Evolutionary conservation across 441 rosid species (phyloP), one percentile per base, ranked within the genome.

Genomic region (Euphorbia schlechtendalii): DNA sequence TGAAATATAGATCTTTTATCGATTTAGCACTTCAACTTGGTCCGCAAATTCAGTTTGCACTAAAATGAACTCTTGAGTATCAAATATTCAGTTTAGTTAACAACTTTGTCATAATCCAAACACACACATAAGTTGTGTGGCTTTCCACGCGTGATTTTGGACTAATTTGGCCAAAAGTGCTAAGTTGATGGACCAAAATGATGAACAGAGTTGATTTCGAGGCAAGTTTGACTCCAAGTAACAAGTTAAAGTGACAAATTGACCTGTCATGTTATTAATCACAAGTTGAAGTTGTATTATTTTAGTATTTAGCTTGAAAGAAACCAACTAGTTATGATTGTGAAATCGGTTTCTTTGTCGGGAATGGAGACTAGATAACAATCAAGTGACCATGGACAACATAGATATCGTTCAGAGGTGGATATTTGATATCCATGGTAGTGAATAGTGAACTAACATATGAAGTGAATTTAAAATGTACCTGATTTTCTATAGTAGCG

Each of bases 401-500:
- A 34, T 24, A 21, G 57, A 54, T 12, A 24, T 54, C 0, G 32
- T 54, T 54, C 6, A 22, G 56, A 8, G 13, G 12, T 20, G 14
- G 27, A 27, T 8, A 28, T 17, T 28, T 18, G 24, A 46, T 48
- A 59, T 67, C 34, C 18, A 32, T 13, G 30, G 51, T n/a, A 40
- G 17, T n/a, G 15, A 34, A 34, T 27, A n/a, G n/a, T n/a, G n/a
- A n/a, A n/a, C 20, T 6, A 60, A 59, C 2, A 40, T 9, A 40
- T 58, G 3, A 32, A 11, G 21, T 28, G 20, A 41, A 28, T 24
- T 34, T 15, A 13, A 30, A 53, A 69, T 49, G 32, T 69, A 81
- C 90, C 86, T 74, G 82, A 67, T 73, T 63, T 40, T 74, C 75
- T 18, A 55, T 58, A 38, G 66, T 61, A 28, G 77, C 66, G 59